These are phyloP conservation scores for Backusella luteola DNA, from an alignment of 192 early-diverging fungal species.

Conservation along the genomic window DNA sequence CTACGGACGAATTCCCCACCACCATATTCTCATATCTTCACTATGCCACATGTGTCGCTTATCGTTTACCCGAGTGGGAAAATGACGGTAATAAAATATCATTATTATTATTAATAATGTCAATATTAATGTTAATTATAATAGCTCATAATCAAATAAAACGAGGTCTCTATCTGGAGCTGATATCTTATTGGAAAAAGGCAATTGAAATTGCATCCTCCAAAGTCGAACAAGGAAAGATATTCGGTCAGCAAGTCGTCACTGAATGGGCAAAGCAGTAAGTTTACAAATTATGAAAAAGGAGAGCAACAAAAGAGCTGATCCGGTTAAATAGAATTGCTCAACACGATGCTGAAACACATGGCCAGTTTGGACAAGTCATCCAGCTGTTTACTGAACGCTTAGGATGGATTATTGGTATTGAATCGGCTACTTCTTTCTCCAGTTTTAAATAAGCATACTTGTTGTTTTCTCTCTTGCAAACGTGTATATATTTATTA, in stretches of 20 bases:
- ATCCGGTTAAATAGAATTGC: slow-evolving; percentile 40
- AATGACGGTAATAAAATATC: slow-evolving; percentile 27
- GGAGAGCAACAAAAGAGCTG: not conserved
- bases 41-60: slow-evolving; percentile 63
- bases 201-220: slow-evolving; percentile 74
- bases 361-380: slow-evolving; percentile 58
- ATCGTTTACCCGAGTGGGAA: slow-evolving; percentile 81
- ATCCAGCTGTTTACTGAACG: slow-evolving; percentile 57
- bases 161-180: slow-evolving; percentile 59
- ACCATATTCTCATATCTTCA: slow-evolving; percentile 81
- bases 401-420: slow-evolving; percentile 76
- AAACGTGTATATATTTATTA: not conserved
- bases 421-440: slow-evolving; percentile 25
- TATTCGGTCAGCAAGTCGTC: slow-evolving; percentile 78
- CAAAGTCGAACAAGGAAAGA: slow-evolving; percentile 78
- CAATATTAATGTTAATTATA: not conserved
- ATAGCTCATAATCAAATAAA: slow-evolving; percentile 60
- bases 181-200: slow-evolving; percentile 75
- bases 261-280: slow-evolving; percentile 83
- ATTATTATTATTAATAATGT: not conserved
- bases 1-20: slow-evolving; percentile 70
- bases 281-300: slow-evolving; percentile 7
- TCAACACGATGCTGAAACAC: slow-evolving; percentile 54
- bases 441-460: not conserved
- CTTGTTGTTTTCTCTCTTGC: not conserved